Evolutionary conservation across 345 rosid species (phyloP).

Genomic region (Litchi chinensis): DNA sequence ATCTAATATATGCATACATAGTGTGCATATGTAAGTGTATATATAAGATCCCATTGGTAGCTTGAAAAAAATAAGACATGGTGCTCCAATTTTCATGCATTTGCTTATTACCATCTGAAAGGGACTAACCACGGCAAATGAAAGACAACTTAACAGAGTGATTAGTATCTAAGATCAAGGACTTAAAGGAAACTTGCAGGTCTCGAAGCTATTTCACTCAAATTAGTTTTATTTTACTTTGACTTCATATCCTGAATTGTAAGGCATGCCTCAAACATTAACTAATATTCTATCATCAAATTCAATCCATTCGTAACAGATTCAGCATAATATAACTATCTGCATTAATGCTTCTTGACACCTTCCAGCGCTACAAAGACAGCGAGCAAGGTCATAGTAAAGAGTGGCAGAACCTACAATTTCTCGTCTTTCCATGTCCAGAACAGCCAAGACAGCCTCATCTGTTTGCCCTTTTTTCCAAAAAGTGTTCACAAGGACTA

Average conservation of each 20-base stretch:
- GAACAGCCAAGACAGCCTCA: conserved; percentile 70
- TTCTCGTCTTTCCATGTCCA: conserved; percentile 86
- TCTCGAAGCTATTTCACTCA: not conserved
- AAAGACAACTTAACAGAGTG: not conserved
- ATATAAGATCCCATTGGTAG: not conserved
- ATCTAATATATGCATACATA: not conserved
- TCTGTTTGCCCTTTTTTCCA: conserved; percentile 84
- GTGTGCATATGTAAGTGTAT: not conserved
- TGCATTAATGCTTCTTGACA: conserved; percentile 72
- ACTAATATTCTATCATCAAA: not conserved
- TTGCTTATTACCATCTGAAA: conserved; percentile 1
- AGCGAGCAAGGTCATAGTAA: conserved; percentile 93
- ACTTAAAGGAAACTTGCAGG: not conserved
- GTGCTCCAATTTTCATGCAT: not conserved
- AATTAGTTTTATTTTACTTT: not conserved
- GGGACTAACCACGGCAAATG: not conserved
- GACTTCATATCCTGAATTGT: no score
- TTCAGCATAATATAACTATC: conserved; percentile 40
- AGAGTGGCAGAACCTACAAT: conserved; percentile 96
- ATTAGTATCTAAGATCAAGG: not conserved
- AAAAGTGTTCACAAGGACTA: conserved; percentile 84
- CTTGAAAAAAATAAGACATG: no score
- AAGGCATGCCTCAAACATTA: not conserved
- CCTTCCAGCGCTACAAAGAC: conserved; percentile 89
- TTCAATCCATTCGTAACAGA: not conserved